A percentile compares a stretch with the other conserved stretches of the same genome.
phyloP scores from a whole-genome alignment of 495 filamentous ascomycete species.

The Lophium mytilinum region DNA sequence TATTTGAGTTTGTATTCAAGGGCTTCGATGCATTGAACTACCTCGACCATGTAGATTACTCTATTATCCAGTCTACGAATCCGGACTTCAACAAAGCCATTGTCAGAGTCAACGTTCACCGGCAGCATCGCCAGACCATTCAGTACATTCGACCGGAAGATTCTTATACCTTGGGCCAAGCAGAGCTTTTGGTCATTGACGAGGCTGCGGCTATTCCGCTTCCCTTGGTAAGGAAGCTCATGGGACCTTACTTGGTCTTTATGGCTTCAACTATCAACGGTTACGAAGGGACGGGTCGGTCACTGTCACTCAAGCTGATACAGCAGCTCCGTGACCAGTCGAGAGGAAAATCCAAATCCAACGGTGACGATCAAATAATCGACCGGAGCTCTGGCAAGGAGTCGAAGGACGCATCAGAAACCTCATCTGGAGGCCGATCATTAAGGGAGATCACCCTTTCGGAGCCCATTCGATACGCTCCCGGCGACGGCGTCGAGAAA shows the following conservation, averaged over 20 bases:
- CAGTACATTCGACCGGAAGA: slow-evolving; percentile 98
- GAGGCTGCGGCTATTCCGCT: slow-evolving; percentile 96
- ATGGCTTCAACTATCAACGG: slow-evolving; percentile 99
- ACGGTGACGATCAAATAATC: slow-evolving; percentile 50
- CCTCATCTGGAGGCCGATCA: slow-evolving; percentile 60
- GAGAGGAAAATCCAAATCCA: slow-evolving; percentile 42
- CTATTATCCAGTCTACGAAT: slow-evolving; percentile 96
- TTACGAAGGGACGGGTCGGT: slow-evolving; percentile 95
- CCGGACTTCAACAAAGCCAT: slow-evolving; percentile 99
- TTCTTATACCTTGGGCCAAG: slow-evolving; percentile 87
- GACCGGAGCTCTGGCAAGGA: slow-evolving; percentile 65
- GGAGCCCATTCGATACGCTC: slow-evolving; percentile 90
- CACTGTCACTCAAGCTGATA: slow-evolving; percentile 91
- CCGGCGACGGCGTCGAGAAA: slow-evolving; percentile 84
- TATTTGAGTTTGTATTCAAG: slow-evolving; percentile 98
- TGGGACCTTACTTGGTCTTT: slow-evolving; percentile 98
- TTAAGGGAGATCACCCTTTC: slow-evolving; percentile 84
- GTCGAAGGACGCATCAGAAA: slow-evolving; percentile 52
- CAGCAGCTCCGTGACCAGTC: slow-evolving; percentile 96
- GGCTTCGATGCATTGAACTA: slow-evolving; percentile 93
- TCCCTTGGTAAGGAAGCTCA: slow-evolving; percentile 82
- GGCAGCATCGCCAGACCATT: slow-evolving; percentile 94
- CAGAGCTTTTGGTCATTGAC: slow-evolving; percentile 93
- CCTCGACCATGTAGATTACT: slow-evolving; percentile 91
- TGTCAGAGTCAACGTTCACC: slow-evolving; percentile 90